These are phyloP conservation scores for Scedosporium aurantiacum DNA, from an alignment of 2,329 filamentous ascomycete species.

Conservation along the genomic window DNA sequence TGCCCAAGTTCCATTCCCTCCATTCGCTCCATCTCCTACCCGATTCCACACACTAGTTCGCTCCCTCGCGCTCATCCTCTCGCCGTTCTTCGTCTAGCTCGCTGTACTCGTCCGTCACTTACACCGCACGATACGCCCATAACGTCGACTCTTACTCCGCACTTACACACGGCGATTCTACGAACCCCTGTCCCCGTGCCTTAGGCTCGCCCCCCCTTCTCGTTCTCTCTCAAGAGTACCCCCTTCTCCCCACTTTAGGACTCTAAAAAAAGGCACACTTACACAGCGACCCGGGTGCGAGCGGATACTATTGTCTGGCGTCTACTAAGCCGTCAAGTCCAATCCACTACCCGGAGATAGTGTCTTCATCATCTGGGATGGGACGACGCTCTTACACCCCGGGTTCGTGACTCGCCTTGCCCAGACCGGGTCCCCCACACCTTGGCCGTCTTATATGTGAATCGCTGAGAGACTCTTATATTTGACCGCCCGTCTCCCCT, in stretches of 20 bases:
- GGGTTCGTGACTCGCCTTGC: not conserved
- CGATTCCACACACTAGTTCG: not conserved
- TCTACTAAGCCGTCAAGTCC: constrained; percentile 5
- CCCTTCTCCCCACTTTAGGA: not conserved
- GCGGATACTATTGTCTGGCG: not conserved
- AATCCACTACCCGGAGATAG: not conserved
- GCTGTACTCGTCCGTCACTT: not conserved
- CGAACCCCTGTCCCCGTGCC: not conserved
- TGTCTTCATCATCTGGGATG: not conserved
- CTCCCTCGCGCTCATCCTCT: constrained; percentile 11
- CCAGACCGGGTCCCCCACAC: not conserved
- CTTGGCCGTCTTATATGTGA: not conserved
- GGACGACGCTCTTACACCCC: not conserved
- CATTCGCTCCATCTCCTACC: constrained; percentile 9
- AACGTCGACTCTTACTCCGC: not conserved
- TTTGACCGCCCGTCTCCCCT: not conserved
- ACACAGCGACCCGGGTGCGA: not conserved
- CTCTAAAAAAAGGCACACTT: constrained; percentile 3
- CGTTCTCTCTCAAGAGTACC: not conserved
- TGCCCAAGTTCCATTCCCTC: not conserved
- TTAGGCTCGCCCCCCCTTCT: not conserved
- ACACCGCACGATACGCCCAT: not conserved
- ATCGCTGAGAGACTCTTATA: not conserved
- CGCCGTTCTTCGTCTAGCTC: constrained; percentile 11
- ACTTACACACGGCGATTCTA: not conserved